These are phyloP conservation scores for Sabuloglossum arenarium DNA, from an alignment of 495 filamentous ascomycete species.

Conservation along the genomic window DNA sequence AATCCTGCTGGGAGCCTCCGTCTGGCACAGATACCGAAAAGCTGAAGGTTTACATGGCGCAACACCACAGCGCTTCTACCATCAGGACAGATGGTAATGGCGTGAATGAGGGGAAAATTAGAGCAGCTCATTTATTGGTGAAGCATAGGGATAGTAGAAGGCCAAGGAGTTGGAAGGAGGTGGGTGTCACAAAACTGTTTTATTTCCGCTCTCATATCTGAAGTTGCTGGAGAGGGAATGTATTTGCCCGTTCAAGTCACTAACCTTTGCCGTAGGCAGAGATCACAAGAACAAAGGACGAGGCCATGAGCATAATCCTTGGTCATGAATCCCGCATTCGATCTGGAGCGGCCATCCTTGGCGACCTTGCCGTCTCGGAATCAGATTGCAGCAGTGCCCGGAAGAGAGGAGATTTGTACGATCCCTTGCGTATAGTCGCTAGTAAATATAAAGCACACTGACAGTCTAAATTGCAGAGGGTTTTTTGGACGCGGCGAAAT, in stretches of 20 bases:
- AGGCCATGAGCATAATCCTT: constrained; percentile 57
- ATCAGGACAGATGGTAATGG: constrained; percentile 23
- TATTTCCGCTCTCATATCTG: background rate
- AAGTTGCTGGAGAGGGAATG: background rate
- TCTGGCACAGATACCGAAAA: constrained; percentile 66
- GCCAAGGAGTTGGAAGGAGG: constrained; percentile 79
- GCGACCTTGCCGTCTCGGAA: constrained; percentile 67
- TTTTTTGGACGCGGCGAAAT: constrained; percentile 88
- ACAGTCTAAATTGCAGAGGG: constrained; percentile 28
- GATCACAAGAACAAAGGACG: constrained; percentile 73
- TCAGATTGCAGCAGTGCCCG: constrained; percentile 88
- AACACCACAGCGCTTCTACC: constrained; percentile 42
- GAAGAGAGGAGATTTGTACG: constrained; percentile 78
- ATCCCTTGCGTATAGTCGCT: constrained; percentile 5
- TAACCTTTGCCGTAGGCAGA: constrained; percentile 25
- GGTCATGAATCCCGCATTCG: constrained; percentile 54
- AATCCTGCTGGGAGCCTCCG: constrained; percentile 89
- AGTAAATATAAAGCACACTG: background rate
- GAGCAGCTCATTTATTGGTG: constrained; percentile 72
- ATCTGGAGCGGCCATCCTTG: constrained; percentile 40
- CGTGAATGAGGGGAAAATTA: constrained; percentile 62
- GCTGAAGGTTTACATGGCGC: constrained; percentile 81
- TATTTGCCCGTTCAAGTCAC: background rate
- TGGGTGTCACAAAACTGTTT: constrained; percentile 9
- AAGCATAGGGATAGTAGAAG: constrained; percentile 79